A percentile compares a stretch with the other conserved stretches of the same genome.
These are phyloP conservation scores for Salix dunnii DNA, from an alignment of 345 rosid genomes.

Conservation along the genomic window DNA sequence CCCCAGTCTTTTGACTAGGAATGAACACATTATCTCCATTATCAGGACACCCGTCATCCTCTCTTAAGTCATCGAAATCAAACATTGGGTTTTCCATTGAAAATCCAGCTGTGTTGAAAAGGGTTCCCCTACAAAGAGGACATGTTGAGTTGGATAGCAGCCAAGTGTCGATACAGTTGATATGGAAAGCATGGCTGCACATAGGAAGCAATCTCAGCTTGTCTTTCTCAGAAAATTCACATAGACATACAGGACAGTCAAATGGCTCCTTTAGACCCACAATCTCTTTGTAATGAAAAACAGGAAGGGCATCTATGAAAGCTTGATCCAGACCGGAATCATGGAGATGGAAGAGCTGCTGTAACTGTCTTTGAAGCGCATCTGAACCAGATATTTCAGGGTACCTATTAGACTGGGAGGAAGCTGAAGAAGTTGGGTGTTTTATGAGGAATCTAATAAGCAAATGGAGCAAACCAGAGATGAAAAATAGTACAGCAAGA, in stretches of 20 bases:
- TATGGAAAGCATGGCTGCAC: constrained; percentile 31
- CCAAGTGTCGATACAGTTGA: constrained; percentile 31
- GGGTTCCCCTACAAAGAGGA: constrained; percentile 31
- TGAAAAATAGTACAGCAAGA: constrained; percentile 27
- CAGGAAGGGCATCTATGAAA: constrained; percentile 30
- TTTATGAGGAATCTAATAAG: constrained; percentile 30
- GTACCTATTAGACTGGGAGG: constrained; percentile 17
- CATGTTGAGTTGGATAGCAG: constrained; percentile 27
- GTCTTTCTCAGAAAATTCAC: constrained; percentile 26
- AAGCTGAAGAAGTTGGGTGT: constrained; percentile 17
- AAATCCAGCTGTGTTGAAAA: constrained; percentile 24
- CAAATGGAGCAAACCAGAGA: constrained; percentile 31
- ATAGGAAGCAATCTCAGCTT: constrained; percentile 28
- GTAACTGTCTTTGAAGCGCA: constrained; percentile 27
- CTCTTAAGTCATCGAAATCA: constrained; percentile 26
- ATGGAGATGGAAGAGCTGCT: constrained; percentile 31
- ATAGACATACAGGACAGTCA: constrained; percentile 30
- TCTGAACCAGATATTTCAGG: constrained; percentile 15
- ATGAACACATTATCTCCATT: constrained; percentile 15
- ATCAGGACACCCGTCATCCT: constrained; percentile 13
- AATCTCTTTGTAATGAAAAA: constrained; percentile 22
- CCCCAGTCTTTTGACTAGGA: constrained; percentile 18
- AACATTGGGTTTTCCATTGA: constrained; percentile 26
- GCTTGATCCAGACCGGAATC: constrained; percentile 31
- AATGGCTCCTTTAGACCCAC: constrained; percentile 21